These are phyloP conservation scores for Globisporangium cystogenes DNA, from an alignment of 352 stramenopile genomes.

Conservation along the genomic window DNA sequence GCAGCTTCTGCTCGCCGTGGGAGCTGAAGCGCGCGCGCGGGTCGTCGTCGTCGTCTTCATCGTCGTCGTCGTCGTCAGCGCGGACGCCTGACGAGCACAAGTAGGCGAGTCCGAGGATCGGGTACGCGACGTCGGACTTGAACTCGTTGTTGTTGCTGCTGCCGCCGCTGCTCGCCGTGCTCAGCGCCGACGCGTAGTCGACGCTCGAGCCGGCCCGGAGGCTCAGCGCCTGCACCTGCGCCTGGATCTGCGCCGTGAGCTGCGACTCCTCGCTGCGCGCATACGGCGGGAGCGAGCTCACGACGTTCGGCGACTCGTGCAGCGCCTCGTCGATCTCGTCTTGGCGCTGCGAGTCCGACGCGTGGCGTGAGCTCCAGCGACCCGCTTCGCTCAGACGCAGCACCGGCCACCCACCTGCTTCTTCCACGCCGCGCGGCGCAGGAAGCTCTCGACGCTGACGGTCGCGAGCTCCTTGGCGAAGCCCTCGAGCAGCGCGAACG, in stretches of 20 bases:
- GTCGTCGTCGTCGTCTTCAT: background rate
- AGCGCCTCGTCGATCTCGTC: conserved; percentile 35
- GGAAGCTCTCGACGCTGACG: conserved; percentile 41
- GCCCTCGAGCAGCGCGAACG: conserved; percentile 46
- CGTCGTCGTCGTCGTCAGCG: background rate
- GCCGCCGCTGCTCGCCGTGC: background rate
- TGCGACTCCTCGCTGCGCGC: conserved; percentile 40
- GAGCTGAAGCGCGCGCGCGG: conserved; percentile 31
- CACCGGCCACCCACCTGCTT: conserved; percentile 39
- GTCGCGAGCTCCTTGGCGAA: conserved; percentile 51
- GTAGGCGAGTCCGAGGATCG: conserved; percentile 42
- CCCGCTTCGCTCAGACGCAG: too few species aligned
- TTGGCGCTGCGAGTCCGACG: conserved; percentile 15
- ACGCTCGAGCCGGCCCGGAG: conserved; percentile 1
- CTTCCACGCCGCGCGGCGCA: conserved; percentile 26
- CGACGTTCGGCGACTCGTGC: conserved; percentile 49
- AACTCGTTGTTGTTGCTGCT: conserved; percentile 11
- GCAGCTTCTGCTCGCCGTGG: conserved; percentile 37
- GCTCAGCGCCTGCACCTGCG: conserved; percentile 14
- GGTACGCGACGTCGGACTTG: conserved; percentile 32
- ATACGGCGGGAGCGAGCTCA: conserved; percentile 67
- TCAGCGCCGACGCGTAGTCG: conserved; percentile 15
- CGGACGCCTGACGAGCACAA: conserved; percentile 24
- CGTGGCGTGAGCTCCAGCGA: too few species aligned
- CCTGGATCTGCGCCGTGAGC: conserved; percentile 28